Conservation (phyloP, 176 grass and related monocot genomes). For the Aegilops tauschii region DNA sequence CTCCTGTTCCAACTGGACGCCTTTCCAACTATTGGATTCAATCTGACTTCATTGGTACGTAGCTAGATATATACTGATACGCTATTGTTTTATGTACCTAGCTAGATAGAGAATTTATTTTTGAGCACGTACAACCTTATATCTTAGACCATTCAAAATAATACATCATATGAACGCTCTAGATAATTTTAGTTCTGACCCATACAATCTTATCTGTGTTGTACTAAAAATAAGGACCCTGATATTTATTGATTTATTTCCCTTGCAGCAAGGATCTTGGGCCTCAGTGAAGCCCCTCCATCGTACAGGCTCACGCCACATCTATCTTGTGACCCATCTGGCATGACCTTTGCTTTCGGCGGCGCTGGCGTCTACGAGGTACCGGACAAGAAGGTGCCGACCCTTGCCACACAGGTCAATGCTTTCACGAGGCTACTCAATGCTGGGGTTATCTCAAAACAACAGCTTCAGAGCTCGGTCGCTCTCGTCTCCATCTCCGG, state of each 20-base stretch:
- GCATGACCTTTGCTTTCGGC: conserved; percentile 60
- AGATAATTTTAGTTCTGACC: no score
- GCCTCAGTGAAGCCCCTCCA: neutral
- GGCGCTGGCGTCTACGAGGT: conserved; percentile 25
- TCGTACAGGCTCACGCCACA: neutral
- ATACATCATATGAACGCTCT: no score
- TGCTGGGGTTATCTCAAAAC: neutral
- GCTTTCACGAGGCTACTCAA: neutral
- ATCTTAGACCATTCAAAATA: neutral
- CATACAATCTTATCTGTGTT: neutral
- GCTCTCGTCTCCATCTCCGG: conserved; percentile 37
- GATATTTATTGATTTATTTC: neutral
- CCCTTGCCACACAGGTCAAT: neutral
- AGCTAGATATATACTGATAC: neutral
- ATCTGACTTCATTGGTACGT: neutral
- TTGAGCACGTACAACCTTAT: neutral
- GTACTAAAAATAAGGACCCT: neutral
- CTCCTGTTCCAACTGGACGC: neutral
- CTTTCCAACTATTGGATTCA: neutral
- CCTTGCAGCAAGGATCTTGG: conserved; percentile 27
- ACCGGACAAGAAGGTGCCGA: neutral
- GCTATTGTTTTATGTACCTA: neutral
- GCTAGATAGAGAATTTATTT: neutral
- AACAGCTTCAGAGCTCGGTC: neutral
- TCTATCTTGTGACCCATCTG: neutral